A percentile compares a stretch with the other conserved stretches of the same genome.
Conservation (phyloP, 2,329 filamentous ascomycete genomes). For the Penicillium sclerotiorum region DNA sequence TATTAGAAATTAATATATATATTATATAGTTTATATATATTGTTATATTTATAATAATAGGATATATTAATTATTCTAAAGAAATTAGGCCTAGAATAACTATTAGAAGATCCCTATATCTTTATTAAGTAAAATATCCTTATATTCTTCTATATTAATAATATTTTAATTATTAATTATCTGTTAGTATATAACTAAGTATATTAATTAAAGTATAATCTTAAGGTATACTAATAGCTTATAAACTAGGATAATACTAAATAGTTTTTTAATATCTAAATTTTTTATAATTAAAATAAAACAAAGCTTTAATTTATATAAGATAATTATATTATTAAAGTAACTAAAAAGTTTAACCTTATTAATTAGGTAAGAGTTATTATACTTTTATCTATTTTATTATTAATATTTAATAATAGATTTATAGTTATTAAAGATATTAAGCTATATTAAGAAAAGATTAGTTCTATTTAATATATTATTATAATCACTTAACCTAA, state of each 20-base stretch:
- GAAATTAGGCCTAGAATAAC: background rate
- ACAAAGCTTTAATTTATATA: conserved; percentile 3
- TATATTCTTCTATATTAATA: conserved; percentile 5
- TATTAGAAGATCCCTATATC: conserved; percentile 1
- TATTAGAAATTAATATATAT: conserved; percentile 3
- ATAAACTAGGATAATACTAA: conserved; percentile 1
- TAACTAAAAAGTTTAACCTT: conserved; percentile 1
- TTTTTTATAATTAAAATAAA: background rate
- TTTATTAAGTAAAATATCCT: conserved; percentile 1
- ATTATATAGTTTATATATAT: conserved; percentile 6
- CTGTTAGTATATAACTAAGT: background rate
- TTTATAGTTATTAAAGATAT: too few species aligned
- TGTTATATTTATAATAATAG: conserved; percentile 2
- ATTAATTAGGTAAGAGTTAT: background rate
- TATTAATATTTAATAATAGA: background rate
- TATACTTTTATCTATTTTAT: too few species aligned
- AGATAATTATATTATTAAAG: conserved; percentile 1
- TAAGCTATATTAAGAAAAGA: background rate
- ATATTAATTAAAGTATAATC: background rate
- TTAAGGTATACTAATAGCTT: conserved; percentile 1
- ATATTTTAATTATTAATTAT: conserved; percentile 3
- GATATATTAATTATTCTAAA: background rate
- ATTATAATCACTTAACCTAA: background rate
- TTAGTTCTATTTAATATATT: background rate
- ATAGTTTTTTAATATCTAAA: conserved; percentile 8